Evolutionary conservation across 2,329 filamentous ascomycete species (phyloP), one percentile per base, ranked within the genome.

Genomic region (Tolypocladium ovalisporum): DNA sequence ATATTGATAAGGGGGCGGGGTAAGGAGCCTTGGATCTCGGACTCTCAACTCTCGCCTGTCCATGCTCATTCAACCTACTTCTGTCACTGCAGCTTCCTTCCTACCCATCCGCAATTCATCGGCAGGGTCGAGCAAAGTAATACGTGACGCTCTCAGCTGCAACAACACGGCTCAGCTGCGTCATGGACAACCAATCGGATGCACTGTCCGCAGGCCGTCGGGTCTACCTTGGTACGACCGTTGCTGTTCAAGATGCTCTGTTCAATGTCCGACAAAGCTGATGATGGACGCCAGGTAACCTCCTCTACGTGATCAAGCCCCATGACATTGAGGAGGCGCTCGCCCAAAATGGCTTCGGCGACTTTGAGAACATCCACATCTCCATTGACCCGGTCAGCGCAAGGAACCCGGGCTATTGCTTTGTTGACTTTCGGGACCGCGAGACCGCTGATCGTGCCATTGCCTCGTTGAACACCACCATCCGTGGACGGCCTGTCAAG

Each of bases 321-420:
- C 72, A 79, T 57, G 85, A 88, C 65, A 78, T 88, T 39, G 85
- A 88, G 66, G 75, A 83, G 54, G 76, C 75, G 24, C 71, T 88
- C 34, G 72, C 77, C 32, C 71, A 75, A 35, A 63, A 66, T 24
- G 70, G 66, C n/a, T 73, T 77, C 19, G 67, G 61, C 3, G 62
- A 68, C 17, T 71, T 71, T 57, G 76, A 80, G 62, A 80, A 81
- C 52, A 81, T 89, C 61, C 83, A 87, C 67, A 86, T 90, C 63
- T 85, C 84, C 1, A 78, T 87, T 56, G 86, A 90, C 64, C 80
- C 84, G 1, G 82, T 87, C 68, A 86, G 81, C 35, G 82, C 79
- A 44, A 77, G 86, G 51, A 90, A 89, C 67, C 86, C 86, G 0
- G 86, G 84, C 40, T 60, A 89, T 72, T 90, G 86, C 73, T 90